Conservation (phyloP, 2,329 filamentous ascomycete species). For the Pestalotiopsis sp. region DNA sequence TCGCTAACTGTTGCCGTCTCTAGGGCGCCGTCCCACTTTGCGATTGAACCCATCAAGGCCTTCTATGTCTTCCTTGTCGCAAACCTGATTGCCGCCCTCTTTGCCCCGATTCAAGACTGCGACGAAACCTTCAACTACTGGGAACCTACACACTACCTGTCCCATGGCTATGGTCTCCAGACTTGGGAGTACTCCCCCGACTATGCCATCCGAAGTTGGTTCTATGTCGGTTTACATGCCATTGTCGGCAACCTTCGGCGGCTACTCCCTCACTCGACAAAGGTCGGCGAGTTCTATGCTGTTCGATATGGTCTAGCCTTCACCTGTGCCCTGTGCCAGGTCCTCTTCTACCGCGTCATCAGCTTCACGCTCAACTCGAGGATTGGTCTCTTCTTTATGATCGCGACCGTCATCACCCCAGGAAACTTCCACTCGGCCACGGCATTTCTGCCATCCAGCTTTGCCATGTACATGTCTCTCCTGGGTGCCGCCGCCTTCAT, state of each 20-base stretch:
- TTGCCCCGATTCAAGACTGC: constrained; percentile 93
- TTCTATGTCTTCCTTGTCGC: constrained; percentile 80
- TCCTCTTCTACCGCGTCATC: constrained; percentile 77
- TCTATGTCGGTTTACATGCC: constrained; percentile 83
- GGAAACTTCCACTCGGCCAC: constrained; percentile 93
- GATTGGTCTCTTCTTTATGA: constrained; percentile 82
- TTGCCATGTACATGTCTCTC: constrained; percentile 93
- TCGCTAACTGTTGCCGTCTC: not conserved
- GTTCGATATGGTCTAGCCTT: constrained; percentile 76
- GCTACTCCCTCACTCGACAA: constrained; percentile 62
- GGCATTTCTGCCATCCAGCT: constrained; percentile 88
- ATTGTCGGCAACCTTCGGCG: constrained; percentile 67
- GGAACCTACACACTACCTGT: constrained; percentile 94
- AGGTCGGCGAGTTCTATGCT: constrained; percentile 83
- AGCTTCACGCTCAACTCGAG: constrained; percentile 77
- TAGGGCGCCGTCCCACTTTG: constrained; percentile 57
- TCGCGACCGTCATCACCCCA: constrained; percentile 76
- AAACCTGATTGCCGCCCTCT: constrained; percentile 75
- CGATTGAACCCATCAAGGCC: constrained; percentile 70
- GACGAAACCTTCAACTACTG: constrained; percentile 99
- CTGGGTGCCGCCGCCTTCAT: constrained; percentile 87
- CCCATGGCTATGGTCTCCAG: constrained; percentile 89
- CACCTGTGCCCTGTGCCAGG: constrained; percentile 79
- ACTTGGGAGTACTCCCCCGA: constrained; percentile 99
- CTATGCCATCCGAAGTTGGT: constrained; percentile 93